A percentile compares a stretch with the other conserved stretches of the same genome.
Conservation (phyloP, 2,329 filamentous ascomycete species). For the Pseudogymnoascus sp. region DNA sequence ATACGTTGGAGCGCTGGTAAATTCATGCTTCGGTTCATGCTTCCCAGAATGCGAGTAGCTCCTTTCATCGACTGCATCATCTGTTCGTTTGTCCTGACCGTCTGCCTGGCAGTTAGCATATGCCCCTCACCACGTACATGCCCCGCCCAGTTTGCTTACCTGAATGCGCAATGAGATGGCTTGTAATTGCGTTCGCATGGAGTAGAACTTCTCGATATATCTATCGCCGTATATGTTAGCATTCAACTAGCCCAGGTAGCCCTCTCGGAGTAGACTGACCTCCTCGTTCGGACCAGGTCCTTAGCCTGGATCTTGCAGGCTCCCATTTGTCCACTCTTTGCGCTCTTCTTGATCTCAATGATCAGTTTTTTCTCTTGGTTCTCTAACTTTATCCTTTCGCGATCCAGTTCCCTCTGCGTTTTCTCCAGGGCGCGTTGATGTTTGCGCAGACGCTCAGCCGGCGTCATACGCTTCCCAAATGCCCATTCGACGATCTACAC, state of each 20-base stretch:
- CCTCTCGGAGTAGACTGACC: conserved; percentile 36
- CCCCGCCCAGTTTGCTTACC: conserved; percentile 39
- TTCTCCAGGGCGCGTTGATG: conserved; percentile 96
- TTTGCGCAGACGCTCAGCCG: conserved; percentile 80
- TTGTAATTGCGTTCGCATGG: conserved; percentile 94
- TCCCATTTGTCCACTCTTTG: conserved; percentile 97
- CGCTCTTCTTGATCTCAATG: conserved; percentile 93
- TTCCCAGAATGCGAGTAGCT: conserved; percentile 81
- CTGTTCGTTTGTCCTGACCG: conserved; percentile 94
- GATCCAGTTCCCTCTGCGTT: conserved; percentile 90
- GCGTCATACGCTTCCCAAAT: conserved; percentile 98
- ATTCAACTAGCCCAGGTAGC: background rate
- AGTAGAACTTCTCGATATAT: conserved; percentile 97
- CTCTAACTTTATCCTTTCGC: conserved; percentile 90
- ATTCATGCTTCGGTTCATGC: conserved; percentile 98
- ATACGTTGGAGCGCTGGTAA: conserved; percentile 90
- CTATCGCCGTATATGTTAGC: conserved; percentile 33
- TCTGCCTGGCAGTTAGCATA: conserved; percentile 42
- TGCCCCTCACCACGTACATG: background rate
- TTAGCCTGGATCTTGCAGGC: conserved; percentile 98
- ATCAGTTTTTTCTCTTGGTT: conserved; percentile 98
- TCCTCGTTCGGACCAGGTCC: conserved; percentile 84
- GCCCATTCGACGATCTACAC: conserved; percentile 91
- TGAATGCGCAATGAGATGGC: conserved; percentile 93
- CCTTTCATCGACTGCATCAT: conserved; percentile 99